Evolutionary conservation across 352 stramenopile genomes (phyloP), one percentile per base, ranked within the genome.

Genomic region (Thraustochytrium striatum): DNA sequence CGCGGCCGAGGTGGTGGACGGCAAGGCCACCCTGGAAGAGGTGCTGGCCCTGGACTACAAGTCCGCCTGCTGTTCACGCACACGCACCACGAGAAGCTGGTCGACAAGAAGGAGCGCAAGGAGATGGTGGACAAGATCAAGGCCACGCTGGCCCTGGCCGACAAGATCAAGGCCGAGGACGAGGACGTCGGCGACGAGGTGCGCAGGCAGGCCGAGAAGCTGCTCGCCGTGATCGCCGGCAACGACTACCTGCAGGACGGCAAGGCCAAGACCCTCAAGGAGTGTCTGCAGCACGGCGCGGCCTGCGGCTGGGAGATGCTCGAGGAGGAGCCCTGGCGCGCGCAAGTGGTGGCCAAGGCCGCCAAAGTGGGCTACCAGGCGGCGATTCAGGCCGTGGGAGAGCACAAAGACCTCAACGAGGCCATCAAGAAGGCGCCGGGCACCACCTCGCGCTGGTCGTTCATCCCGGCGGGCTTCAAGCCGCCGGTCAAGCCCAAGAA

Each of bases 161-260:
- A 25, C 2, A 32, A 58, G 25, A 61, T 75, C 33, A 28, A 38
- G 16, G 50, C 58, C 0, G 41, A 55, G 2, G 65, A 75, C 52
- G 41, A 39, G n/a, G 52, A 58, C 21, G 32, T 16, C 36, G 41
- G 5, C 19, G 65, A 75, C n/a, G 28, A 7, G 3, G 32, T 75
- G 0, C 9, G 28, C 11, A 0, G 1, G 21, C 44, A 47, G 16
- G 44, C 25, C 13, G 65, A 75, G 36, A 75, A 75, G 43, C 11
- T 75, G 8, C 65, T 75, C 41, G 50, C 65, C 3, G 36, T 75
- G 3, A 1, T 75, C 28, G 50, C 25, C 35, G 65, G 44, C 1
- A 75, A 75, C 52, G 65, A 65, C 8, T 75, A 50, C 52, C 65
- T 75, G 16, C 11, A 75, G 52, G 65, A 75, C 30, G 65, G 65